Conservation (phyloP, 768 basidiomycete species). For the Sutorius australiensis region DNA sequence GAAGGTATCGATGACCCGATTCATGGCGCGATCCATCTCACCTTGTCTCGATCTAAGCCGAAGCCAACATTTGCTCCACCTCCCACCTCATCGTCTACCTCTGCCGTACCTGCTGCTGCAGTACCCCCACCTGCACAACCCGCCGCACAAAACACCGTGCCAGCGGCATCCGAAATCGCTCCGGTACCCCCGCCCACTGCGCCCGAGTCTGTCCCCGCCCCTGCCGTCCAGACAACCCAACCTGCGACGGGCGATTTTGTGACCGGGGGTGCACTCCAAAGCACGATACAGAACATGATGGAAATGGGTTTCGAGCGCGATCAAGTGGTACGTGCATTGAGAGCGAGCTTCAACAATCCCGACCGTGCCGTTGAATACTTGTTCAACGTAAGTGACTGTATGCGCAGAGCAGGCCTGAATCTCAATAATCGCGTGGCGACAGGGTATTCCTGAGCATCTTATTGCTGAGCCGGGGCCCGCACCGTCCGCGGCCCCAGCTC, state of each 20-base stretch:
- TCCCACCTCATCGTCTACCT: slow-evolving; percentile 23
- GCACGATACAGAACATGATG: slow-evolving; percentile 75
- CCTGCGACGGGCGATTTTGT: slow-evolving; percentile 60
- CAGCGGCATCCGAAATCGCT: slow-evolving; percentile 31
- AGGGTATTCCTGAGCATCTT: slow-evolving; percentile 78
- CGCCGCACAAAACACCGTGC: slow-evolving; percentile 21
- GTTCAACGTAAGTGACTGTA: slow-evolving; percentile 63
- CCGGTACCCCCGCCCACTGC: slow-evolving; percentile 31
- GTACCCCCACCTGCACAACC: slow-evolving; percentile 21
- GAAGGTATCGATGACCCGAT: slow-evolving; percentile 56
- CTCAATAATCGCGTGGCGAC: slow-evolving; percentile 13
- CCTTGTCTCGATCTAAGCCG: slow-evolving; percentile 38
- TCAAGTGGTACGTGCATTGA: slow-evolving; percentile 76
- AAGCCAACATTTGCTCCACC: slow-evolving; percentile 42
- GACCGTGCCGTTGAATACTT: slow-evolving; percentile 98
- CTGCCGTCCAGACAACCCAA: slow-evolving; percentile 27
- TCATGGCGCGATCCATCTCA: slow-evolving; percentile 1
- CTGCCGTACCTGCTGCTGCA: not conserved
- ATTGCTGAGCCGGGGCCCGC: slow-evolving; percentile 38
- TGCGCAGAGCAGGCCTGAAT: not conserved
- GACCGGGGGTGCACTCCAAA: slow-evolving; percentile 70
- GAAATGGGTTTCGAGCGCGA: slow-evolving; percentile 95
- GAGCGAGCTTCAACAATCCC: slow-evolving; percentile 96
- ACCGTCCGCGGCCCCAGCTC: slow-evolving; percentile 42
- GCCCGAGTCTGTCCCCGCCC: slow-evolving; percentile 30